phyloP scores from a whole-genome alignment of 768 basidiomycete genomes.

The Leucosporidium scottii region DNA sequence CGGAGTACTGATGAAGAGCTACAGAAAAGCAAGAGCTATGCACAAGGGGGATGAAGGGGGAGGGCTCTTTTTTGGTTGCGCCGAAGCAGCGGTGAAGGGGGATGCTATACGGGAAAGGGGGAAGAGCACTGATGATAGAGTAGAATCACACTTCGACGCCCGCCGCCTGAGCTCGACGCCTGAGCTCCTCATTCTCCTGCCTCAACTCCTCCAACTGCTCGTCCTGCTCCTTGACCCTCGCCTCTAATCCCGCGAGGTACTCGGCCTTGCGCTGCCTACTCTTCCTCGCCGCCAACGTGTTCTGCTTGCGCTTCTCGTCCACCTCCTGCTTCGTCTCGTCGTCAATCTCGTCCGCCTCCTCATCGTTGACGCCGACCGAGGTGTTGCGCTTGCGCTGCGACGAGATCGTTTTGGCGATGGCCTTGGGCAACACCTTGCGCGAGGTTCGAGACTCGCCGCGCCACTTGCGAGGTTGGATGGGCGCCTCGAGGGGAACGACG shows the following conservation, averaged over 20 bases:
- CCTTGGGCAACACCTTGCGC: conserved; percentile 19
- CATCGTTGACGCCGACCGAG: conserved; percentile 2
- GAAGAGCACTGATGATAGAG: no score
- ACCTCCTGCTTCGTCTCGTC: conserved; percentile 50
- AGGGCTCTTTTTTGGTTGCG: no score
- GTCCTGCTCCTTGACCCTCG: conserved; percentile 52
- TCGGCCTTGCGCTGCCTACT: conserved; percentile 67
- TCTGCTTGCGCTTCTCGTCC: conserved; percentile 69
- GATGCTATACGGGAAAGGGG: no score
- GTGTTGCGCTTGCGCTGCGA: not conserved
- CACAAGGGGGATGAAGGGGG: no score
- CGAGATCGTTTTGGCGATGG: not conserved
- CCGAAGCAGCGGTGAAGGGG: no score
- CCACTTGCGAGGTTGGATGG: conserved; percentile 23
- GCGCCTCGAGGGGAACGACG: conserved; percentile 18
- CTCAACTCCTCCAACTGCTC: conserved; percentile 59
- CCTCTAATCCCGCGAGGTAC: conserved; percentile 47
- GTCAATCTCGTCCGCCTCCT: conserved; percentile 22
- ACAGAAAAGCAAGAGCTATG: no score
- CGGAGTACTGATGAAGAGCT: no score
- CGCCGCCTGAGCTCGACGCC: not conserved
- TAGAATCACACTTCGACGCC: no score
- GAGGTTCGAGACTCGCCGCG: conserved; percentile 15
- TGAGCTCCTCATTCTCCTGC: conserved; percentile 34
- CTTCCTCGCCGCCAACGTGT: conserved; percentile 75